Percentiles rank a stretch among this genome's conserved stretches.
Evolutionary conservation across 768 basidiomycete genomes (phyloP).

Genomic region (Tricholoma bakamatsutake): DNA sequence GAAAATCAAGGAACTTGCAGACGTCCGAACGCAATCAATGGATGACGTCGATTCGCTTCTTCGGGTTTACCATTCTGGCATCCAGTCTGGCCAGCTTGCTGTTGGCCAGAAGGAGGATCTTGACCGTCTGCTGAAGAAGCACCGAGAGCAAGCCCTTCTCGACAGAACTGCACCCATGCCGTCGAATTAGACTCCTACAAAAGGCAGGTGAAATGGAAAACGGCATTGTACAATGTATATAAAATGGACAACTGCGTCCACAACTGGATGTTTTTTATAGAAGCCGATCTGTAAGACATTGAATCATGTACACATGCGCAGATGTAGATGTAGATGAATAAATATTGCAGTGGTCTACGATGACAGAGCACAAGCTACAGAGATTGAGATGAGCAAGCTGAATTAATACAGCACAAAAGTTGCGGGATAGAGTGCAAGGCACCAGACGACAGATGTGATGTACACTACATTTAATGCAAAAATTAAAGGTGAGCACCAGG

Average conservation of each 20-base stretch:
- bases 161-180: constrained; percentile 2
- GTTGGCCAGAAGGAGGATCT: constrained; percentile 93
- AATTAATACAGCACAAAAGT: background rate
- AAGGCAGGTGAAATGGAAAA: background rate
- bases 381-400: background rate
- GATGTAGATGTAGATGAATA: too few species aligned
- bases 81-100: constrained; percentile 85
- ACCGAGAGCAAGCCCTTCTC: constrained; percentile 34
- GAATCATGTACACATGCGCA: too few species aligned
- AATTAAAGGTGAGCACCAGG: background rate
- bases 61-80: constrained; percentile 92
- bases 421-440: background rate
- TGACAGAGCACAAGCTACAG: background rate
- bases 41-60: constrained; percentile 97
- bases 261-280: background rate
- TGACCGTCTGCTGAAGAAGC: constrained; percentile 78
- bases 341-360: background rate
- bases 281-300: too few species aligned
- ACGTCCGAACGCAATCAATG: constrained; percentile 97
- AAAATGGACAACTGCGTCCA: background rate
- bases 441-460: background rate
- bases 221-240: background rate
- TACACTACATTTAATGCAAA: background rate
- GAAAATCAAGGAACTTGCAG: constrained; percentile 99
- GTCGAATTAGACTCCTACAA: background rate